phyloP scores from a whole-genome alignment of 345 rosid genomes.

The Eucalyptus tenuipes region DNA sequence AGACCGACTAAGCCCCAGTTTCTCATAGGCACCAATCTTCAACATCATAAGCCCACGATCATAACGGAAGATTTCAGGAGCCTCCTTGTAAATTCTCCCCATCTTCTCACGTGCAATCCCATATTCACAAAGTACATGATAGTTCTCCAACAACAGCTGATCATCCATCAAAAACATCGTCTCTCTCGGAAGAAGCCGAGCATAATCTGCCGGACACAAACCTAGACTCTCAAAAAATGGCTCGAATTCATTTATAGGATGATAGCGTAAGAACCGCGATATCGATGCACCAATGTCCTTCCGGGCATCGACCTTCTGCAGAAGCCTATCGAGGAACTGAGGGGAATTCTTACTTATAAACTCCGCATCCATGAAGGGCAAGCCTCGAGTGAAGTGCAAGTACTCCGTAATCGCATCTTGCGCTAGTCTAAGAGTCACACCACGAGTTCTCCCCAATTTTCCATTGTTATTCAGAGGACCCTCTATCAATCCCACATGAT shows the following conservation, averaged over 20 bases:
- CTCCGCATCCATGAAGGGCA: slow-evolving; percentile 56
- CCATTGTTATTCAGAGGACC: background rate
- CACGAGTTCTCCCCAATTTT: slow-evolving; percentile 5
- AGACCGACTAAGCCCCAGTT: slow-evolving; percentile 40
- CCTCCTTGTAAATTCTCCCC: slow-evolving; percentile 47
- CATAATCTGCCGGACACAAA: slow-evolving; percentile 31
- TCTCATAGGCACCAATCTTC: slow-evolving; percentile 46
- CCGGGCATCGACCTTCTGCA: slow-evolving; percentile 18
- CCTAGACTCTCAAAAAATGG: slow-evolving; percentile 85
- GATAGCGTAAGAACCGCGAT: slow-evolving; percentile 43
- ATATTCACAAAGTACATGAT: slow-evolving; percentile 44
- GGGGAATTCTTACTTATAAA: slow-evolving; percentile 59
- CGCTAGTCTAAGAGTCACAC: slow-evolving; percentile 21
- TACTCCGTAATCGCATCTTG: slow-evolving; percentile 65
- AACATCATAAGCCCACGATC: slow-evolving; percentile 33
- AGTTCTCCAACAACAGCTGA: slow-evolving; percentile 41
- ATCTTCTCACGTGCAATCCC: slow-evolving; percentile 50
- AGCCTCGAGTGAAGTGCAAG: slow-evolving; percentile 46
- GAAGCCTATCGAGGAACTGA: slow-evolving; percentile 17
- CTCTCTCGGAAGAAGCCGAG: slow-evolving; percentile 28
- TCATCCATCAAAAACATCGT: slow-evolving; percentile 60
- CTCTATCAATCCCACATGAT: background rate
- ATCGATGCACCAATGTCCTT: slow-evolving; percentile 19
- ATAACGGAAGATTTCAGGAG: slow-evolving; percentile 36
- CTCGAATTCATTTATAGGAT: slow-evolving; percentile 85